A percentile compares a stretch with the other conserved stretches of the same genome.
These are phyloP conservation scores for Coemansia sp. DNA, from an alignment of 192 early-diverging fungal species.

Conservation along the genomic window DNA sequence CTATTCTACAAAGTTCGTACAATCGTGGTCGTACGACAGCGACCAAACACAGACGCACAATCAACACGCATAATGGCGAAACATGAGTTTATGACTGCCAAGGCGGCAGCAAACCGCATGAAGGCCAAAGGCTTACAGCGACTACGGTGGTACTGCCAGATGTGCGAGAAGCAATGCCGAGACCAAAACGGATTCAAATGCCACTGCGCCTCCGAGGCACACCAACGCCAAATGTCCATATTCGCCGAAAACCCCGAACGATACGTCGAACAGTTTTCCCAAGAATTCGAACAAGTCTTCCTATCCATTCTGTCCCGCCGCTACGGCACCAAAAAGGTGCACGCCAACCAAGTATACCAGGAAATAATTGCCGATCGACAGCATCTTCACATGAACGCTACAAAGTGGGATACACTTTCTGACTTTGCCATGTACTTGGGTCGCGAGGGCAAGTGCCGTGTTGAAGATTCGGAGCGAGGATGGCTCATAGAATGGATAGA, in stretches of 20 bases:
- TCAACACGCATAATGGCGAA: slow-evolving; percentile 59
- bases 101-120: slow-evolving; percentile 90
- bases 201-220: slow-evolving; percentile 87
- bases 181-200: slow-evolving; percentile 98
- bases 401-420: slow-evolving; percentile 86
- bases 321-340: slow-evolving; percentile 80
- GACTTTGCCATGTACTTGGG: slow-evolving; percentile 91
- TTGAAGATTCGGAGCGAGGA: slow-evolving; percentile 91
- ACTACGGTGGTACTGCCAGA: slow-evolving; percentile 93
- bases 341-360: slow-evolving; percentile 96
- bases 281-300: slow-evolving; percentile 85
- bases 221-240: slow-evolving; percentile 89
- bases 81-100: slow-evolving; percentile 77
- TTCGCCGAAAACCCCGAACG: slow-evolving; percentile 81
- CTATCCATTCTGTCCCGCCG: slow-evolving; percentile 80
- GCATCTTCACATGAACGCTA: slow-evolving; percentile 97
- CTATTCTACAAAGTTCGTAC: neutral
- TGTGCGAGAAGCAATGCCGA: slow-evolving; percentile 87
- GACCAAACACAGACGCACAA: neutral
- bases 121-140: slow-evolving; percentile 91
- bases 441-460: slow-evolving; percentile 76
- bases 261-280: slow-evolving; percentile 76
- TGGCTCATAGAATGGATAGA: slow-evolving; percentile 94
- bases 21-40: neutral
- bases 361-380: slow-evolving; percentile 91